Evolutionary conservation across 495 filamentous ascomycete genomes (phyloP).

Genomic region (Chlorociboria aeruginascens): DNA sequence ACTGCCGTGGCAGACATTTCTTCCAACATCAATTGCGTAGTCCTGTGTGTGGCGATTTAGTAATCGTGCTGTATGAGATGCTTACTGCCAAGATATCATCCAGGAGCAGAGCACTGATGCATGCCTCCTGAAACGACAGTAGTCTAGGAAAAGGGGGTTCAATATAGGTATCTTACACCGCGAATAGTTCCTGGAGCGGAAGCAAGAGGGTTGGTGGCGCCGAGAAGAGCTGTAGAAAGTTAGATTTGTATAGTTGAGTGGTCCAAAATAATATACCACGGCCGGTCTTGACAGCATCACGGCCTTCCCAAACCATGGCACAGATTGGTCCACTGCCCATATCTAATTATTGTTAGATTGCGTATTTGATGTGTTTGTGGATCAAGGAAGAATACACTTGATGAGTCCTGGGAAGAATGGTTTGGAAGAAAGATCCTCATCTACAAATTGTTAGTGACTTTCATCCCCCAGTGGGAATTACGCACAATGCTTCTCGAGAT

Average conservation of each 20-base stretch:
- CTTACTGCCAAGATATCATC: too few species aligned
- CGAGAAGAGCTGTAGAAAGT: slow-evolving; percentile 55
- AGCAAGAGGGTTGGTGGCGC: slow-evolving; percentile 93
- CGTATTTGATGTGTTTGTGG: not conserved
- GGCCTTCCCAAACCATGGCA: slow-evolving; percentile 99
- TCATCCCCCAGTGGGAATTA: not conserved
- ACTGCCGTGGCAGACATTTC: slow-evolving; percentile 99
- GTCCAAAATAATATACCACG: slow-evolving; percentile 45
- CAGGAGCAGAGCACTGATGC: too few species aligned
- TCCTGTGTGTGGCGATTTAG: too few species aligned
- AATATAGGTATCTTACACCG: too few species aligned
- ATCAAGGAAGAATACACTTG: slow-evolving; percentile 47
- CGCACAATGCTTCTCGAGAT: slow-evolving; percentile 91
- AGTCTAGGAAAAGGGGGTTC: slow-evolving; percentile 4
- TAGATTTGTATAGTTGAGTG: slow-evolving; percentile 6
- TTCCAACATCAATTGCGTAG: slow-evolving; percentile 61
- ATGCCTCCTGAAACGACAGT: too few species aligned
- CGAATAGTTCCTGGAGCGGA: slow-evolving; percentile 95
- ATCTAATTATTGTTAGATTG: slow-evolving; percentile 45
- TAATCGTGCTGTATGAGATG: too few species aligned
- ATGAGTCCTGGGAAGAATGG: slow-evolving; percentile 92
- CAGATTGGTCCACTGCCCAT: slow-evolving; percentile 94
- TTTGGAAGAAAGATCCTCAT: slow-evolving; percentile 83
- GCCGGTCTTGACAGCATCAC: slow-evolving; percentile 95
- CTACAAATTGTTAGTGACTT: slow-evolving; percentile 29